Conservation (phyloP, 352 stramenopile genomes). For the Phytophthora pseudosyringae region DNA sequence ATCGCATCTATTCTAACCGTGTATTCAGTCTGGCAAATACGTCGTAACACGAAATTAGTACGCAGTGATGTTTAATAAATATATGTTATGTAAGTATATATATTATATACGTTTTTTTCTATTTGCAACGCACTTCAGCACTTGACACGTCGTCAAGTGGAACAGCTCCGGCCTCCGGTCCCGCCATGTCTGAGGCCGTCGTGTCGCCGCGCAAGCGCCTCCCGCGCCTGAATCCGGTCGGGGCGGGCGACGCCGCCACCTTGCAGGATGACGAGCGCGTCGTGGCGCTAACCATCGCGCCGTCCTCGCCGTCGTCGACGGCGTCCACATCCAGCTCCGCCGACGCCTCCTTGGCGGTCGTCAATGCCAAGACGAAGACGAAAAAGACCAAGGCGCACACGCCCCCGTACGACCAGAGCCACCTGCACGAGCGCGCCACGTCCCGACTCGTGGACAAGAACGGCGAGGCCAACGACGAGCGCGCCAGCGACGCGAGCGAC, state of each 20-base stretch:
- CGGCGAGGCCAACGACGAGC: constrained; percentile 10
- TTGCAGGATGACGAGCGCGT: constrained; percentile 9
- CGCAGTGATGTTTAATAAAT: background rate
- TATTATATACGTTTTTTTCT: too few species aligned
- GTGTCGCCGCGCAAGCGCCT: constrained; percentile 40
- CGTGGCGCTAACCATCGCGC: constrained; percentile 17
- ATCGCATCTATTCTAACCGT: too few species aligned
- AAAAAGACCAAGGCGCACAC: constrained; percentile 23
- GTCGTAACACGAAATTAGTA: too few species aligned
- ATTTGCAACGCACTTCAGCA: background rate
- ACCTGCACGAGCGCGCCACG: constrained; percentile 24
- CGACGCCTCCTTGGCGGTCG: constrained; percentile 2
- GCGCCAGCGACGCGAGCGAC: constrained; percentile 17
- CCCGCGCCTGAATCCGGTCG: constrained; percentile 32
- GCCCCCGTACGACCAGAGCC: constrained; percentile 5
- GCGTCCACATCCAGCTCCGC: constrained; percentile 31
- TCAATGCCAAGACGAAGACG: constrained; percentile 14
- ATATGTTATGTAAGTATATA: background rate
- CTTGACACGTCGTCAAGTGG: constrained; percentile 11
- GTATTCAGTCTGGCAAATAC: too few species aligned
- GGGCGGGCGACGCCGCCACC: background rate
- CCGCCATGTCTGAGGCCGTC: constrained; percentile 11
- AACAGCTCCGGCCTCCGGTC: constrained; percentile 6
- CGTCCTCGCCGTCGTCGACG: constrained; percentile 33
- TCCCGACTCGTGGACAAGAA: constrained; percentile 24